These are phyloP conservation scores for Dipodascopsis tothii DNA, from an alignment of 805 yeast species.

Conservation along the genomic window DNA sequence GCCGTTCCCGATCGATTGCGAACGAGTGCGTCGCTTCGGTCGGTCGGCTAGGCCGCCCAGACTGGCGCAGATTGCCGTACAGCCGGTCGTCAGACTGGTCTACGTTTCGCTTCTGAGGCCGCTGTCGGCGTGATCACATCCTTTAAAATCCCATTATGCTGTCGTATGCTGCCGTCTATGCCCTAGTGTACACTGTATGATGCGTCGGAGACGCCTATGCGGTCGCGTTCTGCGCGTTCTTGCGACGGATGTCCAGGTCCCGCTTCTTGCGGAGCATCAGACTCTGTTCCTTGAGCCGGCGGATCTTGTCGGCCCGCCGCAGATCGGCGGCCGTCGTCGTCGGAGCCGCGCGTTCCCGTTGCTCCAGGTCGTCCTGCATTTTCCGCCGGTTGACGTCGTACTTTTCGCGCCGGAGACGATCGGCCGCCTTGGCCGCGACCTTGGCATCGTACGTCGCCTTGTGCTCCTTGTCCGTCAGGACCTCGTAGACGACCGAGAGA, in stretches of 20 bases:
- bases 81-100: too few species aligned
- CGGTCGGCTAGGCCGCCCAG: too few species aligned
- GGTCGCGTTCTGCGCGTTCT: not conserved
- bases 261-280: conserved; percentile 10
- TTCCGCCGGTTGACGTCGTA: conserved; percentile 13
- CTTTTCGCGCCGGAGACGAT: conserved; percentile 10
- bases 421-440: conserved; percentile 9
- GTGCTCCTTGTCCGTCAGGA: conserved; percentile 69
- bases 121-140: too few species aligned
- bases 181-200: too few species aligned
- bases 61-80: too few species aligned
- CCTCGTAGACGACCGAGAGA: conserved; percentile 90
- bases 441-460: conserved; percentile 66
- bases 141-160: too few species aligned
- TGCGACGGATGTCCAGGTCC: conserved; percentile 2
- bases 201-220: too few species aligned
- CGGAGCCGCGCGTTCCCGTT: conserved; percentile 6
- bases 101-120: too few species aligned
- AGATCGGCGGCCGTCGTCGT: not conserved
- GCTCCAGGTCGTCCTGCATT: conserved; percentile 17
- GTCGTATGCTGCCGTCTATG: too few species aligned
- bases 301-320: conserved; percentile 3
- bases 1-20: too few species aligned
- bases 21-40: too few species aligned
- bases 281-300: conserved; percentile 17